Conservation (phyloP, 2,329 filamentous ascomycete species). For the Basipetospora sp. region DNA sequence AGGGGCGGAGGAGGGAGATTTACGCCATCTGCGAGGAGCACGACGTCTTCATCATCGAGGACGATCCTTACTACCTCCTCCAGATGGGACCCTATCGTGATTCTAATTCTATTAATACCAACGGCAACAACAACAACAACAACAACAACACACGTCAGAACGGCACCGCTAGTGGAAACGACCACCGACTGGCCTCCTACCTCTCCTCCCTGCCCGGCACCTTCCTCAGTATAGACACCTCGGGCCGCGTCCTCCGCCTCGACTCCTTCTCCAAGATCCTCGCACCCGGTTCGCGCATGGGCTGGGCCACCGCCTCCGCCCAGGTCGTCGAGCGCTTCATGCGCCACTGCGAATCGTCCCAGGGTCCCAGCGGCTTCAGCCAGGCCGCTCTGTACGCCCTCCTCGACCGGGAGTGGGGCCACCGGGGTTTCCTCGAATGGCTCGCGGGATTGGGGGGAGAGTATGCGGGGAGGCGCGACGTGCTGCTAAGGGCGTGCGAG, state of each 20-base stretch:
- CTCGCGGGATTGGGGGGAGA: slow-evolving; percentile 64
- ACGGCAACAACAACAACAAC: too few species aligned
- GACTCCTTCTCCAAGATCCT: slow-evolving; percentile 92
- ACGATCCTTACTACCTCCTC: slow-evolving; percentile 89
- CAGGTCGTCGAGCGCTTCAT: slow-evolving; percentile 73
- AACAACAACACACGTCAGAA: too few species aligned
- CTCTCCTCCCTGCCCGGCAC: slow-evolving; percentile 49
- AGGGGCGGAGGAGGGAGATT: slow-evolving; percentile 51
- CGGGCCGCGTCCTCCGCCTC: slow-evolving; percentile 77
- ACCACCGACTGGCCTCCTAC: slow-evolving; percentile 54
- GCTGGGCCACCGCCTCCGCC: slow-evolving; percentile 79
- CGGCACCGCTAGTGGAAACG: slow-evolving; percentile 41
- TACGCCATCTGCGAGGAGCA: slow-evolving; percentile 72
- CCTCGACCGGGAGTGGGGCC: slow-evolving; percentile 87
- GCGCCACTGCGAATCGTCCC: slow-evolving; percentile 70
- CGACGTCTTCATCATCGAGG: slow-evolving; percentile 75
- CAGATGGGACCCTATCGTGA: slow-evolving; percentile 65
- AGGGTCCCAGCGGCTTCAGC: slow-evolving; percentile 72
- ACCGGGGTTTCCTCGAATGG: slow-evolving; percentile 80
- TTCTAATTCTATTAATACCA: slow-evolving; percentile 52
- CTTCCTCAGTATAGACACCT: slow-evolving; percentile 64
- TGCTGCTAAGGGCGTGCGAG: slow-evolving; percentile 67
- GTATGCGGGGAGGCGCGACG: slow-evolving; percentile 68
- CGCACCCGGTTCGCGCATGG: slow-evolving; percentile 63
- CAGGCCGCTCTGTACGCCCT: slow-evolving; percentile 79